Conservation (phyloP, 1,139 yeast species). For the Debaryomyces sp. region DNA sequence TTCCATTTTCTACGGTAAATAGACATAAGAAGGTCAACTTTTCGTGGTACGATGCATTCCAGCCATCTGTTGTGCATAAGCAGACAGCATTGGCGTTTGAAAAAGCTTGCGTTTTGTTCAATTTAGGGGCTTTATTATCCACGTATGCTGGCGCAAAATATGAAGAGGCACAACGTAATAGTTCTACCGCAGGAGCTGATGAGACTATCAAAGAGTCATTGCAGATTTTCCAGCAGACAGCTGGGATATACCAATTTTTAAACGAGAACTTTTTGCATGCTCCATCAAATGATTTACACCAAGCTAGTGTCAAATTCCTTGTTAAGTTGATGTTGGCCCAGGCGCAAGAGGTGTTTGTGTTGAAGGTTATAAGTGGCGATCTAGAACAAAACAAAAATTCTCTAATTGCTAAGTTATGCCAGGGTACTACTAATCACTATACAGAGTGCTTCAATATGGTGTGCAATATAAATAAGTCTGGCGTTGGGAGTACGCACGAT, state of each 20-base stretch:
- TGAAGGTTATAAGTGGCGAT: slow-evolving; percentile 59
- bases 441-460: slow-evolving; percentile 45
- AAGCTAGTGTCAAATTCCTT: slow-evolving; percentile 69
- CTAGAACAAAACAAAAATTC: slow-evolving; percentile 58
- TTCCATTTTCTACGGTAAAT: slow-evolving; percentile 64
- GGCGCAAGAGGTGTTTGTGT: slow-evolving; percentile 81
- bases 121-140: slow-evolving; percentile 45
- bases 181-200: slow-evolving; percentile 35
- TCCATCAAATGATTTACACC: slow-evolving; percentile 77
- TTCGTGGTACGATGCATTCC: slow-evolving; percentile 81
- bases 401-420: slow-evolving; percentile 71
- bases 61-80: slow-evolving; percentile 38
- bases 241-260: slow-evolving; percentile 74
- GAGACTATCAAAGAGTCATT: slow-evolving; percentile 59
- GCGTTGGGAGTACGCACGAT: slow-evolving; percentile 8
- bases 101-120: slow-evolving; percentile 82
- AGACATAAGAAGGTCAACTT: slow-evolving; percentile 59
- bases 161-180: slow-evolving; percentile 45
- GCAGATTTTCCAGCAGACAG: slow-evolving; percentile 69
- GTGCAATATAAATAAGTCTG: slow-evolving; percentile 24
- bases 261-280: slow-evolving; percentile 88
- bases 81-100: slow-evolving; percentile 77
- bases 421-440: slow-evolving; percentile 60
- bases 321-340: slow-evolving; percentile 75
- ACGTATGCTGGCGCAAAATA: slow-evolving; percentile 56